A percentile compares a stretch with the other conserved stretches of the same genome.
Conservation (phyloP, 2,329 filamentous ascomycete species). For the Ascochyta lentis region DNA sequence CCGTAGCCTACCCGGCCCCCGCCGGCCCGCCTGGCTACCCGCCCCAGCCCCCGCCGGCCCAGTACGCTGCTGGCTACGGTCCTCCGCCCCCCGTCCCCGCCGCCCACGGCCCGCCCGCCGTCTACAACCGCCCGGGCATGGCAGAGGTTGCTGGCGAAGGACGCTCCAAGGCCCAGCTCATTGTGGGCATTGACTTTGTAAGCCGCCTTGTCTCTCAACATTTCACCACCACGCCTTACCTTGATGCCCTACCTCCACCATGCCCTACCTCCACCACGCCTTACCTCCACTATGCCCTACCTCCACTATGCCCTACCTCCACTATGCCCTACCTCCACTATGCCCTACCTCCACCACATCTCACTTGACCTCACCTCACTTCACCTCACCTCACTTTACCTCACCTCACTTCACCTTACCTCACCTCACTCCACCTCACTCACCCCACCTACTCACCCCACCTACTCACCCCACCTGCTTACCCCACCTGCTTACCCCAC, state of each 20-base stretch:
- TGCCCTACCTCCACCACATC: too few species aligned
- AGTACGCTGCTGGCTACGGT: constrained; percentile 40
- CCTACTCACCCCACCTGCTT: neutral
- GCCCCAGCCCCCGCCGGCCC: constrained; percentile 26
- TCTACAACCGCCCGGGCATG: constrained; percentile 44
- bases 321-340: too few species aligned
- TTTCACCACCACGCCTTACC: too few species aligned
- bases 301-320: too few species aligned
- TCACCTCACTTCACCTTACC: too few species aligned
- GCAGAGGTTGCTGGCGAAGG: constrained; percentile 85
- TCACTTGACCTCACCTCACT: too few species aligned
- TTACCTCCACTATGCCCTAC: too few species aligned
- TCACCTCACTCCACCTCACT: too few species aligned
- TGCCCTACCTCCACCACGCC: too few species aligned
- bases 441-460: too few species aligned
- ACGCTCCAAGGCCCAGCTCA: constrained; percentile 93
- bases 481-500: neutral
- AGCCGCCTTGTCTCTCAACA: constrained; percentile 11
- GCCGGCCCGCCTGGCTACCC: constrained; percentile 47
- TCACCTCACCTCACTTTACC: too few species aligned
- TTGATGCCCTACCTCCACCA: too few species aligned
- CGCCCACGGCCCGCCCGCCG: constrained; percentile 40
- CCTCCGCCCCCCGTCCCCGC: constrained; percentile 38
- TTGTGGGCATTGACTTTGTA: constrained; percentile 99
- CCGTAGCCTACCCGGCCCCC: constrained; percentile 50